Percentiles rank a stretch among this genome's conserved stretches.
Conservation (phyloP, 169 alveolate species). For the Eimeria sp. region DNA sequence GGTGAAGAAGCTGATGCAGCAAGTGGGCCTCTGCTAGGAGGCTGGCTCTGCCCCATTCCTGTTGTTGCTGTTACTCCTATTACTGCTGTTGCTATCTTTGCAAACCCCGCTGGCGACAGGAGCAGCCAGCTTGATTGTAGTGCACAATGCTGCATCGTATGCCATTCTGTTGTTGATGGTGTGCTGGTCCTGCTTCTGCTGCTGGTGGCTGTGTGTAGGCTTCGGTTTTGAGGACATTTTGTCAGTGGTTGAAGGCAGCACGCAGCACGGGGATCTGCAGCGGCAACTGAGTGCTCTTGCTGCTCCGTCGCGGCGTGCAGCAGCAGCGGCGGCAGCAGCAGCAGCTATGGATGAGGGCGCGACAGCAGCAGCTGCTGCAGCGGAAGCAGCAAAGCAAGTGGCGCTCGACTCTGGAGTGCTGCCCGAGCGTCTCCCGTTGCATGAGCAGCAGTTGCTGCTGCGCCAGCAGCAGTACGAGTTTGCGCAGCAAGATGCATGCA, state of each 20-base stretch:
- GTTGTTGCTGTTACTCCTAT: neutral
- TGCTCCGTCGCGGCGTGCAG: slow-evolving; percentile 59
- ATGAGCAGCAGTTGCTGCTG: neutral
- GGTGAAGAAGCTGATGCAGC: neutral
- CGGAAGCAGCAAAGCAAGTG: slow-evolving; percentile 5
- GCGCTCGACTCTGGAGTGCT: slow-evolving; percentile 44
- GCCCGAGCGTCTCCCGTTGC: slow-evolving; percentile 33
- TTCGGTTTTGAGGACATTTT: slow-evolving; percentile 24
- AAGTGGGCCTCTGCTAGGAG: neutral
- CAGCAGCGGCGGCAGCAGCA: slow-evolving; percentile 17
- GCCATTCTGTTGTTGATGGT: neutral
- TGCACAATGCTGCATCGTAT: neutral
- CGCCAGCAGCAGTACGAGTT: neutral
- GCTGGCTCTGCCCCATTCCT: neutral
- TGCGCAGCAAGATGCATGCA: neutral
- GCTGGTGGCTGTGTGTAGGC: neutral
- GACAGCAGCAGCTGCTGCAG: neutral
- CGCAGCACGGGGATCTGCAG: slow-evolving; percentile 53
- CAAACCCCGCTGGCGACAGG: neutral
- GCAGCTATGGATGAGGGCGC: slow-evolving; percentile 31
- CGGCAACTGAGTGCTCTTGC: slow-evolving; percentile 35
- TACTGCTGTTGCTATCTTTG: neutral
- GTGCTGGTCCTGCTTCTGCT: neutral
- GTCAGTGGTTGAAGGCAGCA: slow-evolving; percentile 16
- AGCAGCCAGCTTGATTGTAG: no score